Evolutionary conservation across 2,329 filamentous ascomycete species (phyloP).

Genomic region (Sporothrix phasma): DNA sequence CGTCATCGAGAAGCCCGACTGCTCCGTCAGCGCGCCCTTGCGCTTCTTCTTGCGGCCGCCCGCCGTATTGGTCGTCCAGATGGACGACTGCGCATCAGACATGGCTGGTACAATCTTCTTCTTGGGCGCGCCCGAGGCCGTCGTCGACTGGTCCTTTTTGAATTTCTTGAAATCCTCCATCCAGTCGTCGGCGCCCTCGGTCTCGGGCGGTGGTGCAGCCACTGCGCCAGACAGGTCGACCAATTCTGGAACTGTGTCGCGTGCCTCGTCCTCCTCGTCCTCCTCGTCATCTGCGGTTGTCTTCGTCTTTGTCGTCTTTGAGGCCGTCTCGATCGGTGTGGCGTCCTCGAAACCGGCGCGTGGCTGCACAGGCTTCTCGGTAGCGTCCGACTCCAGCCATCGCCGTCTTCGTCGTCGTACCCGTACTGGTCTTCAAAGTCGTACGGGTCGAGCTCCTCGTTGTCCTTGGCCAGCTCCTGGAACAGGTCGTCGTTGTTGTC

Average conservation of each 20-base stretch:
- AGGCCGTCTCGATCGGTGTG: not conserved
- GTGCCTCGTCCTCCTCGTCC: slow-evolving; percentile 30
- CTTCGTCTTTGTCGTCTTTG: not conserved
- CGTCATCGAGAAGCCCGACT: slow-evolving; percentile 90
- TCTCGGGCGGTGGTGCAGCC: not conserved
- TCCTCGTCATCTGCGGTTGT: no score
- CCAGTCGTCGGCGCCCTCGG: slow-evolving; percentile 52
- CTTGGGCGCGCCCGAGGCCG: slow-evolving; percentile 19
- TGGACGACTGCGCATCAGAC: slow-evolving; percentile 58
- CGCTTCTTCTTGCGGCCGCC: slow-evolving; percentile 85
- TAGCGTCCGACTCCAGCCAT: slow-evolving; percentile 94
- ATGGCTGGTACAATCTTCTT: slow-evolving; percentile 36
- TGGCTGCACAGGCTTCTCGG: slow-evolving; percentile 58
- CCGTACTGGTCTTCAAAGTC: slow-evolving; percentile 64
- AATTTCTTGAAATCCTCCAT: slow-evolving; percentile 88
- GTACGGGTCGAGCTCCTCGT: slow-evolving; percentile 46
- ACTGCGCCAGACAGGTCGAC: slow-evolving; percentile 27
- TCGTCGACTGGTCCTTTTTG: slow-evolving; percentile 56
- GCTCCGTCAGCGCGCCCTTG: slow-evolving; percentile 83
- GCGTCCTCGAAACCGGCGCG: not conserved
- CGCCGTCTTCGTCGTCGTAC: slow-evolving; percentile 62
- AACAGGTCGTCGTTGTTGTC: slow-evolving; percentile 85
- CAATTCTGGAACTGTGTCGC: slow-evolving; percentile 37
- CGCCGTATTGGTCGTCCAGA: slow-evolving; percentile 66
- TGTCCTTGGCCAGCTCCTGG: slow-evolving; percentile 37